A percentile compares a stretch with the other conserved stretches of the same genome.
These are phyloP conservation scores for Cyphellophora europaea DNA, from an alignment of 2,329 filamentous ascomycete species.

Conservation along the genomic window DNA sequence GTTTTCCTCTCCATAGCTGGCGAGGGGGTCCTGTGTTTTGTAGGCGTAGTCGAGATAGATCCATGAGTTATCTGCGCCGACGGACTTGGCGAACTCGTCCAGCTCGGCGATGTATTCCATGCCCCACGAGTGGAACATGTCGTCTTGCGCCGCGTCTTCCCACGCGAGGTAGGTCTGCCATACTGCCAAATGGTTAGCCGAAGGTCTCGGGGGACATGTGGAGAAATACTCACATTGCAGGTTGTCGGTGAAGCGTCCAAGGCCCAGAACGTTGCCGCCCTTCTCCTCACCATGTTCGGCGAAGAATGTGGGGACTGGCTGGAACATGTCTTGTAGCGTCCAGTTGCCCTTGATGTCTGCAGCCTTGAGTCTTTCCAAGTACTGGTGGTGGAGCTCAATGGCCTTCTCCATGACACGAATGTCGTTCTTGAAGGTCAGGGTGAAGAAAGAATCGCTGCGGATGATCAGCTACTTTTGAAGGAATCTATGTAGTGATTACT, in stretches of 20 bases:
- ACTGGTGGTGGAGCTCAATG: constrained; percentile 6
- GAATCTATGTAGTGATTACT: background rate
- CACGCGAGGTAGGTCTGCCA: constrained; percentile 19
- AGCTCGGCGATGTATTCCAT: constrained; percentile 21
- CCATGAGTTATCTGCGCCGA: constrained; percentile 18
- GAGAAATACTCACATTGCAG: constrained; percentile 10
- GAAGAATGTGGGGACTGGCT: constrained; percentile 31
- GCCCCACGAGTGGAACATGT: constrained; percentile 20
- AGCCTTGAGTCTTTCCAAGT: constrained; percentile 12
- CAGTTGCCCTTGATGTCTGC: constrained; percentile 14
- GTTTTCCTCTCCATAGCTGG: constrained; percentile 32
- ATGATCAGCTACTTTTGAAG: background rate
- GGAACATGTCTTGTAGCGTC: constrained; percentile 23
- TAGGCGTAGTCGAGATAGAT: constrained; percentile 39
- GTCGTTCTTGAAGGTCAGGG: constrained; percentile 18
- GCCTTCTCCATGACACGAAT: constrained; percentile 13
- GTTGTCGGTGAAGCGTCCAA: constrained; percentile 25
- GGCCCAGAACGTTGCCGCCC: constrained; percentile 26
- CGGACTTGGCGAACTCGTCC: constrained; percentile 20
- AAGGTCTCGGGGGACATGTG: constrained; percentile 5
- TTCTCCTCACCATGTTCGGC: constrained; percentile 25
- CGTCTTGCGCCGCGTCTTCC: constrained; percentile 25
- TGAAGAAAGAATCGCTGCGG: constrained; percentile 10
- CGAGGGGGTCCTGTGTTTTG: constrained; percentile 31
- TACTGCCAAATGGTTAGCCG: constrained; percentile 21